Conservation (phyloP, 2,329 filamentous ascomycete genomes). For the Nannizziopsis arthrosporioides region DNA sequence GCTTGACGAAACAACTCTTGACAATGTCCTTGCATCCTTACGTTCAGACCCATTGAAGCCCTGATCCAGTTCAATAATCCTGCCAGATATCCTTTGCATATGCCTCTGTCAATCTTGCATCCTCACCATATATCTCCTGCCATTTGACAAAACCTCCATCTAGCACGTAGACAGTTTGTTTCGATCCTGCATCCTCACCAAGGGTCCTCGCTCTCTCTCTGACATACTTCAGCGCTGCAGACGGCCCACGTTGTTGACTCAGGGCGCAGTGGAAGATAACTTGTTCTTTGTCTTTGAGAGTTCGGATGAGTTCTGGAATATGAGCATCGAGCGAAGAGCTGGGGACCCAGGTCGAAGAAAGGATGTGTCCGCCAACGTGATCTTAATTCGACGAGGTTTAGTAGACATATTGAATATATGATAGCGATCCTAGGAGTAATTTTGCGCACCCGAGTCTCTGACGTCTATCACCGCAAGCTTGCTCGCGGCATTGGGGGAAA, state of each 20-base stretch:
- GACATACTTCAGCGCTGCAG: constrained; percentile 65
- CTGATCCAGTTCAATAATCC: constrained; percentile 28
- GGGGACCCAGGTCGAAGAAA: constrained; percentile 63
- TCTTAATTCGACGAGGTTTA: constrained; percentile 41
- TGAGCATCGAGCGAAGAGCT: constrained; percentile 59
- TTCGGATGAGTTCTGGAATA: constrained; percentile 71
- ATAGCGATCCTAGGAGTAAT: constrained; percentile 1
- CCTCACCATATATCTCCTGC: constrained; percentile 70
- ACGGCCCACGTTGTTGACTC: constrained; percentile 79
- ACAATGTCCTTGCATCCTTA: background rate
- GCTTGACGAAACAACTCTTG: background rate
- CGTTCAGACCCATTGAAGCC: background rate
- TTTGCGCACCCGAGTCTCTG: constrained; percentile 57
- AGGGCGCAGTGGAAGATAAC: constrained; percentile 93
- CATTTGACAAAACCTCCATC: constrained; percentile 77
- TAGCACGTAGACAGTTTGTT: constrained; percentile 68
- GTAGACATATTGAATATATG: background rate
- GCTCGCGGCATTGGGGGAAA: constrained; percentile 38
- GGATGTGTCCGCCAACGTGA: constrained; percentile 83
- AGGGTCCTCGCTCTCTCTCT: constrained; percentile 48
- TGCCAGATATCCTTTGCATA: constrained; percentile 80
- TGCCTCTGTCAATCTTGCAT: constrained; percentile 68
- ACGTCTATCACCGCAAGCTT: constrained; percentile 72
- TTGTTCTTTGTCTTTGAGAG: constrained; percentile 61
- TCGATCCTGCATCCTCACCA: constrained; percentile 30